Percentiles rank a stretch among this genome's conserved stretches.
phyloP scores from a whole-genome alignment of 176 grass and related monocot species.

The Triticum monococcum region DNA sequence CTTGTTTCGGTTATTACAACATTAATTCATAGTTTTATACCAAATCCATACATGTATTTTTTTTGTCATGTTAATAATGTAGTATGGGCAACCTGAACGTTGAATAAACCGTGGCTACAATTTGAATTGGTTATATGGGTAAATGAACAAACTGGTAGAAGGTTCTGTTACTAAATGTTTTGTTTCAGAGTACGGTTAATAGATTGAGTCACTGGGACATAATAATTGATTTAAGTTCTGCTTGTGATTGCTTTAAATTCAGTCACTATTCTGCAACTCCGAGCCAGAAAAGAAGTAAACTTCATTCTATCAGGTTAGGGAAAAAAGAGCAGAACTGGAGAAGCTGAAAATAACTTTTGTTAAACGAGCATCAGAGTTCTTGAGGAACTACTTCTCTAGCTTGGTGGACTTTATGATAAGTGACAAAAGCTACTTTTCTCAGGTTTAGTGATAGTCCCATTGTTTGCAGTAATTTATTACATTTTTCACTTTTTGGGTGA shows the following conservation, averaged over 20 bases:
- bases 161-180: background rate
- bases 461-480: conserved; percentile 9
- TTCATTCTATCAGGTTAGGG: conserved; percentile 59
- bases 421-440: conserved; percentile 98
- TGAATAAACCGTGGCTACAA: background rate
- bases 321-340: conserved; percentile 76
- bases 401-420: conserved; percentile 99
- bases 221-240: conserved; percentile 15
- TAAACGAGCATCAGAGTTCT: conserved; percentile 86
- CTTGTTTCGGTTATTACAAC: conserved; percentile 12
- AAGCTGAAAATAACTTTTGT: conserved; percentile 88
- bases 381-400: conserved; percentile 91
- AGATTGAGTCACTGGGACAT: background rate
- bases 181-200: background rate
- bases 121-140: background rate
- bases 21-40: conserved; percentile 12
- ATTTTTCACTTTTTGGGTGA: conserved; percentile 19
- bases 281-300: background rate
- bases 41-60: background rate
- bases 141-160: background rate
- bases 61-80: conserved; percentile 26
- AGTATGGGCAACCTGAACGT: conserved; percentile 17
- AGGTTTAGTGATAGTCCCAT: conserved; percentile 48
- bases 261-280: conserved; percentile 1
- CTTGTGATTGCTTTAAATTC: conserved; percentile 9